phyloP scores from a whole-genome alignment of 2,329 filamentous ascomycete genomes.

The Hortaea werneckii region DNA sequence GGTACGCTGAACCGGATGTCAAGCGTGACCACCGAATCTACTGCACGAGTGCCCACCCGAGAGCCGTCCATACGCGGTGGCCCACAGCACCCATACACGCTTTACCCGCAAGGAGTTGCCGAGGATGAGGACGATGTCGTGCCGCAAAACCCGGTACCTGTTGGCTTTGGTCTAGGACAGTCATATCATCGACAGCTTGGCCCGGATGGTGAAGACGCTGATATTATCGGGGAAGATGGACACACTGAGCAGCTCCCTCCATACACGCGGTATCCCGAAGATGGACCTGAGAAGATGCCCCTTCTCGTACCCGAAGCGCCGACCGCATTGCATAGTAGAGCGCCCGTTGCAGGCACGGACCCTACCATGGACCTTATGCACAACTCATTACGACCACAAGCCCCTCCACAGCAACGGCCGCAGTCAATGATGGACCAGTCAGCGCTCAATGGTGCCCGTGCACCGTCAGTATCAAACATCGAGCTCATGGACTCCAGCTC shows the following conservation, averaged over 20 bases:
- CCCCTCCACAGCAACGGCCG: slow-evolving; percentile 13
- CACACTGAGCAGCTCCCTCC: slow-evolving; percentile 87
- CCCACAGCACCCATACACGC: slow-evolving; percentile 73
- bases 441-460: slow-evolving; percentile 5
- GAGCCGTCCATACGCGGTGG: slow-evolving; percentile 29
- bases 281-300: slow-evolving; percentile 45
- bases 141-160: slow-evolving; percentile 36
- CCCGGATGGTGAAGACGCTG: slow-evolving; percentile 76
- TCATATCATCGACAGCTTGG: slow-evolving; percentile 62
- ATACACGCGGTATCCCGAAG: slow-evolving; percentile 81
- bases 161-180: slow-evolving; percentile 62
- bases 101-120: slow-evolving; percentile 73
- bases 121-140: slow-evolving; percentile 41
- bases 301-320: slow-evolving; percentile 26
- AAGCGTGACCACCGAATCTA: slow-evolving; percentile 64
- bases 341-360: slow-evolving; percentile 24
- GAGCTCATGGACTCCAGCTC: not conserved
- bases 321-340: slow-evolving; percentile 21
- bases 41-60: slow-evolving; percentile 50
- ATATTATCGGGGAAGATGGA: slow-evolving; percentile 77
- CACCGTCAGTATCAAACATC: slow-evolving; percentile 1
- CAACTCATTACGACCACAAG: slow-evolving; percentile 18
- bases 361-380: slow-evolving; percentile 27
- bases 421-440: slow-evolving; percentile 28
- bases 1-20: slow-evolving; percentile 48